Evolutionary conservation across 2,329 filamentous ascomycete species (phyloP), one percentile per base, ranked within the genome.

Genomic region (Aspergillus sp.): DNA sequence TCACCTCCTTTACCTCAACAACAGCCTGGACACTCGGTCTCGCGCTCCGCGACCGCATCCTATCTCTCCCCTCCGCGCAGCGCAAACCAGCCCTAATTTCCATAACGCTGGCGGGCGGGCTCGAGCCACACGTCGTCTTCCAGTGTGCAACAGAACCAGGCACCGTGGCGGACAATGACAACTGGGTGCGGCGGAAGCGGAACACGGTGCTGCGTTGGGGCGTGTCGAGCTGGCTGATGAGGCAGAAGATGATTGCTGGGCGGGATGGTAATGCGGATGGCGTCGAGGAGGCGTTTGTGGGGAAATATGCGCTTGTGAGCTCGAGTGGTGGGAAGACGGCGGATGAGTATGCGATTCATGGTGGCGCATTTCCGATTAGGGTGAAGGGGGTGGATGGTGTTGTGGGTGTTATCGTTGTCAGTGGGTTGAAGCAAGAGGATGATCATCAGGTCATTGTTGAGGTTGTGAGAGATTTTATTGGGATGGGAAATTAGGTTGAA

Each of bases 361-460:
- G 90, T 0, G 90, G 90, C 21, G 90, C 82, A 0, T 85, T 90
- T 62, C 90, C 90, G 0, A 82, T 93, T 33, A 81, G 85, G 7
- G 90, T 93, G 6, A 77, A 77, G 53, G 88, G 88, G 0, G 88
- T 93, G 1, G 90, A 93, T 75, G 90, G 90, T 0, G 76, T 91
- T 3, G 86, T 92, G 8, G 90, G 84, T 0, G 87, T 91, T 1
- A 85, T 92, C 23, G 85, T 92, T 17, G 88, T 93, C 1, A 89
- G 86, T 68, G 90, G 90, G 4, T 72, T 93, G 71, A 88, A 87
- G 77, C 88, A 92, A 73, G 81, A 90, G 66, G 84, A 92, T 76
- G 90, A 93, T 72, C 90, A 95, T 73, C 85, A 85, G 8, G 84
- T 92, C 39, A 86, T 93, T 67, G 82, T 90, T 0, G 88, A 92